Percentiles rank a stretch among this genome's conserved stretches.
Conservation (phyloP, 352 stramenopile species). For the Pythium grandisporangium region DNA sequence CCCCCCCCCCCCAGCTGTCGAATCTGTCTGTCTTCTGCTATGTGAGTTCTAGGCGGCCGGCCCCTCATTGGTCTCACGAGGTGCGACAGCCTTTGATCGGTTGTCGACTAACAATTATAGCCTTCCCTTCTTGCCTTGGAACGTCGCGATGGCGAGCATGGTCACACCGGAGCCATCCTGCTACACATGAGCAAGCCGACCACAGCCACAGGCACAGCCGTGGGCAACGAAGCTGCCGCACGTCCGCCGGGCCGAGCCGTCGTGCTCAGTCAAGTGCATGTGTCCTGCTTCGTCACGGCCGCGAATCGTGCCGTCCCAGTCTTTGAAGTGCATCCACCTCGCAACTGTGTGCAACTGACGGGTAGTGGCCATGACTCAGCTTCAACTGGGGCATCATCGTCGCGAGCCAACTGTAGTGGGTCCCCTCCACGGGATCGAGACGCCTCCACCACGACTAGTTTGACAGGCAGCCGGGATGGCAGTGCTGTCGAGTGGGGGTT, state of each 20-base stretch:
- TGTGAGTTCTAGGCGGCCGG: too few species aligned
- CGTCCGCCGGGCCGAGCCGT: too few species aligned
- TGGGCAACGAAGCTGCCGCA: too few species aligned
- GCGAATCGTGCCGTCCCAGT: slow-evolving; percentile 54
- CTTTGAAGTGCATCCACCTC: slow-evolving; percentile 40
- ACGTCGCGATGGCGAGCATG: too few species aligned
- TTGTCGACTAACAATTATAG: neutral
- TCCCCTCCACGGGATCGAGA: too few species aligned
- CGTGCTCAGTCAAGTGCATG: slow-evolving; percentile 32
- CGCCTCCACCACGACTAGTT: neutral
- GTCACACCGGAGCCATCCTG: too few species aligned
- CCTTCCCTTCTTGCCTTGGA: neutral
- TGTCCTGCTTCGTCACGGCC: slow-evolving; percentile 65
- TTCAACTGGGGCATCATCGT: neutral
- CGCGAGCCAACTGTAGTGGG: too few species aligned
- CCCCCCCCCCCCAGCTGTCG: too few species aligned
- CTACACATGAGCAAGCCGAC: too few species aligned
- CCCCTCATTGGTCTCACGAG: too few species aligned
- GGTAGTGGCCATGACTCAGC: neutral
- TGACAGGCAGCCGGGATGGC: neutral
- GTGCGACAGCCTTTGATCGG: neutral
- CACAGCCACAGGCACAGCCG: too few species aligned
- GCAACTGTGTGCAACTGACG: slow-evolving; percentile 18
- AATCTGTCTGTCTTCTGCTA: too few species aligned
- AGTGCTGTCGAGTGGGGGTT: slow-evolving; percentile 47